Conservation (phyloP, 306 rosid genomes). For the Fragaria ananassa region DNA sequence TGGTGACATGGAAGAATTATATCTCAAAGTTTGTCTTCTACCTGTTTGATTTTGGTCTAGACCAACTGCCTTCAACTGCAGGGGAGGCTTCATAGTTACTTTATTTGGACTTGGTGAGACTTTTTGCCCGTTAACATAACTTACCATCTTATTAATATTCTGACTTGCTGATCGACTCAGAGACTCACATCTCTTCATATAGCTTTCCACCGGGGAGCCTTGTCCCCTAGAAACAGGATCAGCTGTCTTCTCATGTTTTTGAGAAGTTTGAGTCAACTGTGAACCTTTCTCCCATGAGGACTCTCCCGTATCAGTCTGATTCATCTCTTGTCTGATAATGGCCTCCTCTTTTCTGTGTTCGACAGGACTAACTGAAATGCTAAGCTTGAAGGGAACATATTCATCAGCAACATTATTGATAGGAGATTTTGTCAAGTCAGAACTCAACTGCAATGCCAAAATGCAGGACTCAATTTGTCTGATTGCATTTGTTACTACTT, state of each 20-base stretch:
- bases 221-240: constrained; percentile 13
- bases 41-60: constrained; percentile 14
- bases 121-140: constrained; percentile 48
- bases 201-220: constrained; percentile 1
- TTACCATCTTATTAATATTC: constrained; percentile 16
- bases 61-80: neutral
- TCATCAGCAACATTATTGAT: constrained; percentile 16
- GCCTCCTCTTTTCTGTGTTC: constrained; percentile 13
- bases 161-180: constrained; percentile 19
- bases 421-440: constrained; percentile 14
- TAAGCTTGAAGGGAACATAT: constrained; percentile 10
- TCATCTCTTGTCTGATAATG: neutral
- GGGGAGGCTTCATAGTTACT: constrained; percentile 16
- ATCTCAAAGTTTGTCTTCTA: constrained; percentile 14
- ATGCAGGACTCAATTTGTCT: constrained; percentile 58
- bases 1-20: constrained; percentile 14
- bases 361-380: constrained; percentile 8
- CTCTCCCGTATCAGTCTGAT: neutral
- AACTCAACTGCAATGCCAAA: constrained; percentile 40
- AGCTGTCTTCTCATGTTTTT: neutral
- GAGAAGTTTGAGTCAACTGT: constrained; percentile 19
- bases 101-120: constrained; percentile 34
- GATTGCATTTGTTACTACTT: constrained; percentile 43
- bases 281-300: constrained; percentile 20
- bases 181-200: constrained; percentile 28